Base-by-base conservation (phyloP, 305 asterid species). In the Solanum hybrid region DNA sequence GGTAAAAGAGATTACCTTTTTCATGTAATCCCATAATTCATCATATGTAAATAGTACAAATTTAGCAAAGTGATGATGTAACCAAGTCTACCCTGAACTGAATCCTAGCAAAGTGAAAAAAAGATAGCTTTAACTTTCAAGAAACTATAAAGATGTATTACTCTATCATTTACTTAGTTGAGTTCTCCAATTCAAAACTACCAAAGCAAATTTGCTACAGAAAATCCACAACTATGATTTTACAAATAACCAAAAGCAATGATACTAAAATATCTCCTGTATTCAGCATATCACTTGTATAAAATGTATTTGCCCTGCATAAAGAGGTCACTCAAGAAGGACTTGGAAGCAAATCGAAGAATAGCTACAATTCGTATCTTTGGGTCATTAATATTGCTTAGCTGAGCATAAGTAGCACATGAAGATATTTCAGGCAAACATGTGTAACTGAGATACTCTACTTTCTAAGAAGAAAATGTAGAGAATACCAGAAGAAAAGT, bases 1-100 rank as follows among this genome's bases (percentile, higher is more conserved):
- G 40, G 40, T 37, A 37, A 37, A 37, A 37, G 40, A 37, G 40
- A 37, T 37, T 37, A 37, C 11, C 40, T 37, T 36, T 36, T 36
- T 36, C 40, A 36, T 36, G 40, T 36, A 36, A 36, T 36, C 42
- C 42, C 99, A 97, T 94, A 97, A 93, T 85, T 99, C 99, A 94
- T 97, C 99, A 71, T 98, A 95, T 18, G 98, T 99, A 90, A 96
- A 90, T 84, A 96, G 86, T 79, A 96, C 22, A 87, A 96, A 96
- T 90, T 97, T 99, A 10, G 92, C 92, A 90, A 96, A 99, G 99
- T 89, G 84, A 87, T 24, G 97, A 93, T 5, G 95, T 94, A 86
- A 97, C 42, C 42, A 39, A 39, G 42, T 97, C 96, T 87, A 96
- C 98, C 13, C 46, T 92, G 83, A 94, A 92, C 90, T 91, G 91